phyloP scores from a whole-genome alignment of 2,329 filamentous ascomycete species.

The Fusarium sarcochroum region DNA sequence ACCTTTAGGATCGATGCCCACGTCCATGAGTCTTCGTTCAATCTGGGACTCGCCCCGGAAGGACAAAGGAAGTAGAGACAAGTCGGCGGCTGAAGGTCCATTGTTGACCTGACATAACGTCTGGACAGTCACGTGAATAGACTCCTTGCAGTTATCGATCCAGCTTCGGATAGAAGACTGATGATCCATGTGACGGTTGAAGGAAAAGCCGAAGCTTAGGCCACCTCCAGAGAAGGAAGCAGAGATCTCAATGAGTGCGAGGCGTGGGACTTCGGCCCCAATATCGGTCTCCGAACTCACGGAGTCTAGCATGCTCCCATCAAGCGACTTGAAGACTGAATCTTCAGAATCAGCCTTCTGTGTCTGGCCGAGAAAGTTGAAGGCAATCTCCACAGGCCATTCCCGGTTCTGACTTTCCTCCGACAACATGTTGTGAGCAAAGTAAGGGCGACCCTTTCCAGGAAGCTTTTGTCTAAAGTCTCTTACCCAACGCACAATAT shows the following conservation, averaged over 20 bases:
- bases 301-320: conserved; percentile 10
- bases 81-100: neutral
- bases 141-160: neutral
- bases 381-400: conserved; percentile 34
- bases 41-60: conserved; percentile 4
- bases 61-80: conserved; percentile 25
- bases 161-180: conserved; percentile 1
- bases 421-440: conserved; percentile 21
- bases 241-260: conserved; percentile 38
- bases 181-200: conserved; percentile 23
- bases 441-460: conserved; percentile 42
- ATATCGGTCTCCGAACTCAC: conserved; percentile 25
- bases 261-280: conserved; percentile 22
- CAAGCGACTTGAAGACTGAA: conserved; percentile 17
- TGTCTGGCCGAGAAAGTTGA: conserved; percentile 42
- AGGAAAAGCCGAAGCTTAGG: conserved; percentile 24
- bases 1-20: neutral
- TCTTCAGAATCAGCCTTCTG: conserved; percentile 3
- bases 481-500: conserved; percentile 38
- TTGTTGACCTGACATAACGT: neutral
- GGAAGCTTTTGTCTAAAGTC: conserved; percentile 43
- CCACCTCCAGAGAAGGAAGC: conserved; percentile 5
- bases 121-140: neutral
- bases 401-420: neutral
- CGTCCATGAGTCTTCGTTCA: neutral